Conservation (phyloP, 768 basidiomycete species). For the Tylopilus subfusipes region DNA sequence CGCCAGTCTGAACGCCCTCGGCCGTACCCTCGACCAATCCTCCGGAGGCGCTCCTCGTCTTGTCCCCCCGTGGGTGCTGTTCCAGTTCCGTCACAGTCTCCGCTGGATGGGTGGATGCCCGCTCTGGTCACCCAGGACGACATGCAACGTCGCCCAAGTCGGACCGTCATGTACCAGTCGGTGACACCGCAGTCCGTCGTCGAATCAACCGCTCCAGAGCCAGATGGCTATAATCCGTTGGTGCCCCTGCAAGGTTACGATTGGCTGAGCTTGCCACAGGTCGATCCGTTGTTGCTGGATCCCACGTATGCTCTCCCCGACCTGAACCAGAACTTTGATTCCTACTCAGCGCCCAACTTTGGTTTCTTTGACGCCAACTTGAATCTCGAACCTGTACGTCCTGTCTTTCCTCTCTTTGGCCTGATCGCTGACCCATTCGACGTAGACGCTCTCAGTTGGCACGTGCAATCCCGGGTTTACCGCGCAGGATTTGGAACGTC, state of each 20-base stretch:
- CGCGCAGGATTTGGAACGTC: slow-evolving; percentile 14
- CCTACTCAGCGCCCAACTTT: background rate
- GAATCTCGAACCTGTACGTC: slow-evolving; percentile 21
- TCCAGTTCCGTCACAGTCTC: slow-evolving; percentile 21
- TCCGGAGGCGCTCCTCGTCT: slow-evolving; percentile 38
- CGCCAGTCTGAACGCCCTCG: slow-evolving; percentile 17
- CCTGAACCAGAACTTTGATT: background rate
- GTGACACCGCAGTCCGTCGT: slow-evolving; percentile 9
- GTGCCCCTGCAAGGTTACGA: background rate
- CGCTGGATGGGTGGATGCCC: slow-evolving; percentile 18
- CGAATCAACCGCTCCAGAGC: slow-evolving; percentile 3
- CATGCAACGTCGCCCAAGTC: slow-evolving; percentile 34
- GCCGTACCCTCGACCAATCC: slow-evolving; percentile 23
- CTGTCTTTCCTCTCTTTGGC: background rate
- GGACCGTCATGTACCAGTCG: slow-evolving; percentile 34
- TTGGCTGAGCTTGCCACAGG: slow-evolving; percentile 16
- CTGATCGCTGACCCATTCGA: background rate
- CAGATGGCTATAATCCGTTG: background rate
- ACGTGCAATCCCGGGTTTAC: slow-evolving; percentile 1
- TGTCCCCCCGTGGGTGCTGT: slow-evolving; percentile 38
- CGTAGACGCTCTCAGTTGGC: slow-evolving; percentile 1
- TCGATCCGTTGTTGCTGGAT: slow-evolving; percentile 3
- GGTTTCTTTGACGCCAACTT: slow-evolving; percentile 8
- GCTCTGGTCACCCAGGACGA: slow-evolving; percentile 30
- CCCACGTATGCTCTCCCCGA: background rate